A percentile compares a stretch with the other conserved stretches of the same genome.
Evolutionary conservation across 2,329 filamentous ascomycete genomes (phyloP).

Genomic region (Thelonectria blattea): DNA sequence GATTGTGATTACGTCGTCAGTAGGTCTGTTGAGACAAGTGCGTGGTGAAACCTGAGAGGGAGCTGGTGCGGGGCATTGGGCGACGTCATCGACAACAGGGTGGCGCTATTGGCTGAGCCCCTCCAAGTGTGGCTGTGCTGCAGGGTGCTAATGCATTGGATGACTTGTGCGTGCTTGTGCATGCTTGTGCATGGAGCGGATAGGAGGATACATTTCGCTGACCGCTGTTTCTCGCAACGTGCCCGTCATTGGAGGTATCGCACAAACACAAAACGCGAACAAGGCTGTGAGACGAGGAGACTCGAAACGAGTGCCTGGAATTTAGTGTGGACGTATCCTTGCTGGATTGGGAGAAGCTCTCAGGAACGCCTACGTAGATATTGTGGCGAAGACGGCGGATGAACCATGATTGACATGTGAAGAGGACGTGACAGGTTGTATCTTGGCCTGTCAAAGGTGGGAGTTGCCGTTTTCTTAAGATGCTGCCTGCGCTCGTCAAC

Average conservation of each 20-base stretch:
- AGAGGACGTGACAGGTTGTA: neutral
- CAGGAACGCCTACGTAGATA: constrained; percentile 23
- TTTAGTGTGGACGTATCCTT: constrained; percentile 9
- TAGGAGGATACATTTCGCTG: constrained; percentile 20
- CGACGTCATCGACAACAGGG: constrained; percentile 39
- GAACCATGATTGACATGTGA: constrained; percentile 14
- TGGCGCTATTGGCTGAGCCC: constrained; percentile 33
- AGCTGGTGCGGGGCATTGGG: constrained; percentile 38
- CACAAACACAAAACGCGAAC: neutral
- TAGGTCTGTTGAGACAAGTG: constrained; percentile 12
- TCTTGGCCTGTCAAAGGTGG: neutral
- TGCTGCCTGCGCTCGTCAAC: neutral
- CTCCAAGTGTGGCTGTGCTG: constrained; percentile 28
- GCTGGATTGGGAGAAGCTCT: constrained; percentile 22
- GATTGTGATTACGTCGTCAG: constrained; percentile 1
- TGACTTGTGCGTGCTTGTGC: neutral
- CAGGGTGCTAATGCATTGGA: constrained; percentile 1
- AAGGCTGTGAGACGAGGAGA: neutral
- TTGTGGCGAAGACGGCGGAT: constrained; percentile 12
- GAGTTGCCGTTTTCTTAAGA: neutral
- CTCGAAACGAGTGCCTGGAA: constrained; percentile 11
- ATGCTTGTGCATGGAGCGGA: neutral
- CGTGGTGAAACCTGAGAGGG: constrained; percentile 26
- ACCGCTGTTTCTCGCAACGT: fast-evolving
- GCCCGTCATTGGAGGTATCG: constrained; percentile 14